A percentile compares a stretch with the other conserved stretches of the same genome.
These are phyloP conservation scores for Albugo candida DNA, from an alignment of 352 stramenopile genomes.

Conservation along the genomic window DNA sequence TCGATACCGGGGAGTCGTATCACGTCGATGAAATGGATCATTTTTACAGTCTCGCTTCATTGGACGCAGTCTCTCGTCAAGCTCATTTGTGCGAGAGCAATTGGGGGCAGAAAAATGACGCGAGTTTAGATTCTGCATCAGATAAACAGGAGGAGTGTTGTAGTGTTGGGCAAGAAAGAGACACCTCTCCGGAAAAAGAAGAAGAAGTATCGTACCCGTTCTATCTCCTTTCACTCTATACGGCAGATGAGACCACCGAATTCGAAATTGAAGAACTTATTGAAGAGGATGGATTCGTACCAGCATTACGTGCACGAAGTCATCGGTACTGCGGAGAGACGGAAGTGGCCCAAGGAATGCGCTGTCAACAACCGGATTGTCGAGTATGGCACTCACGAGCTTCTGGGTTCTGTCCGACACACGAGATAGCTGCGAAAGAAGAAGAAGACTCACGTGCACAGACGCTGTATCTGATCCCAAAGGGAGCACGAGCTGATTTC, in stretches of 20 bases:
- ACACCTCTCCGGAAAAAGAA: neutral
- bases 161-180: neutral
- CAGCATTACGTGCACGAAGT: slow-evolving; percentile 17
- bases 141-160: neutral
- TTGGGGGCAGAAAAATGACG: neutral
- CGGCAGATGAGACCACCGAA: slow-evolving; percentile 54
- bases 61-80: slow-evolving; percentile 40
- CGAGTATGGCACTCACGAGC: slow-evolving; percentile 34
- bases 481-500: slow-evolving; percentile 40
- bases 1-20: slow-evolving; percentile 62
- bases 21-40: slow-evolving; percentile 69
- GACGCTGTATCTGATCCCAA: slow-evolving; percentile 59
- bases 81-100: slow-evolving; percentile 4
- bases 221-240: slow-evolving; percentile 58
- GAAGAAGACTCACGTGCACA: slow-evolving; percentile 64
- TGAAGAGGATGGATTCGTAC: slow-evolving; percentile 5
- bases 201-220: slow-evolving; percentile 25
- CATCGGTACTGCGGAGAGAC: slow-evolving; percentile 26
- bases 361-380: slow-evolving; percentile 33
- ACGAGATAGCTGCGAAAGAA: slow-evolving; percentile 65
- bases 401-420: slow-evolving; percentile 50
- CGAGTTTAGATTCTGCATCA: neutral
- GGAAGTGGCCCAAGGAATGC: slow-evolving; percentile 15
- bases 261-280: slow-evolving; percentile 48
- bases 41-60: slow-evolving; percentile 53